Evolutionary conservation across 2,329 filamentous ascomycete genomes (phyloP), one percentile per base, ranked within the genome.

Genomic region (Chalaropsis thielavioides): DNA sequence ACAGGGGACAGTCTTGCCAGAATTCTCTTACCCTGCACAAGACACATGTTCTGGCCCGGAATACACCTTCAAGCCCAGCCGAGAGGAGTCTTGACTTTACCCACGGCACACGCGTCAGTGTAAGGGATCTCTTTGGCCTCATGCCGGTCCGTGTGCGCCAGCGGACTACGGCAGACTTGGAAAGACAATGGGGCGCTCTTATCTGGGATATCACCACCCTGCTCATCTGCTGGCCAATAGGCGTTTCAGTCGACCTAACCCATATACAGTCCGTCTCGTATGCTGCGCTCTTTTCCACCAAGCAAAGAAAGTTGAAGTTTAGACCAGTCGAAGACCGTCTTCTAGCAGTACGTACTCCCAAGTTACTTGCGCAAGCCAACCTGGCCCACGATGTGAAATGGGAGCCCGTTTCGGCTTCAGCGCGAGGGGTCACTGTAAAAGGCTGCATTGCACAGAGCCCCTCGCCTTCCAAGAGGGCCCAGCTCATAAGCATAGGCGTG

Each of bases 131-230:
- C 0, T 97, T 96, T 74, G 91, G 92, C 0, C 88, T 86, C 66
- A 89, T 96, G 83, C 91, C 92, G 0, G 92, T 96, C 13, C 85
- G 92, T 15, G 86, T 95, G 31, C 95, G 94, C 72, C 88, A 91
- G 70, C 82, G 91, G 68, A 82, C 77, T 68, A 73, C 79, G 46
- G 76, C 78, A 11, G 71, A 77, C 27, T 77, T 85, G 60, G 74
- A 81, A 22, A 87, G 80, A 68, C 80, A 88, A 63, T 92, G 89
- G 84, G 81, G 84, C 35, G 74, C 74, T 0, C 74, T 95, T 17
- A 81, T 83, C 67, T 79, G 76, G 61, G 75, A 79, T 5, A 70
- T 91, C 2, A 78, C 84, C 1, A 81, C 82, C 1, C 72, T 95
- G 2, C 72, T 95, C n/a, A 76, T 96, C 19, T 80, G 88, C 1